phyloP scores from a whole-genome alignment of 1,139 yeast species.

The Petasospora rhodanensis region DNA sequence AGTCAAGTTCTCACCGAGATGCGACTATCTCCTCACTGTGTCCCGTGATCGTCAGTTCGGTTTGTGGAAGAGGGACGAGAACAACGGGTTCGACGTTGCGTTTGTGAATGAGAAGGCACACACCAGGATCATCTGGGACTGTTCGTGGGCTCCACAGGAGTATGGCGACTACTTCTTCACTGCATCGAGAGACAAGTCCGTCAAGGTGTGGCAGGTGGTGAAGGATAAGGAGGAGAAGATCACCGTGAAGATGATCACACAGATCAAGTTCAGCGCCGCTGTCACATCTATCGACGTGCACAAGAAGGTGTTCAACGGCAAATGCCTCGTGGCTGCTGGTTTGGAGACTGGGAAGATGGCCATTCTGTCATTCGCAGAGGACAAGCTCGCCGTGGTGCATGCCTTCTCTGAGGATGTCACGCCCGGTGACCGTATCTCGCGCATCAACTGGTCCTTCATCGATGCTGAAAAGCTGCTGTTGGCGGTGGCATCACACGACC shows the following conservation, averaged over 20 bases:
- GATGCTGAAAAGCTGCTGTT: constrained; percentile 31
- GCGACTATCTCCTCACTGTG: constrained; percentile 66
- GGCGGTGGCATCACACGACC: constrained; percentile 69
- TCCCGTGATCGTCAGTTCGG: constrained; percentile 89
- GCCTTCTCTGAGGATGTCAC: constrained; percentile 36
- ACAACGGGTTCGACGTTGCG: constrained; percentile 38
- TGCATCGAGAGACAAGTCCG: constrained; percentile 78
- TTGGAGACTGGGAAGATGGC: constrained; percentile 58
- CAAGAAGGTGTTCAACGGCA: constrained; percentile 26
- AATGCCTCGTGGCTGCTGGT: constrained; percentile 57
- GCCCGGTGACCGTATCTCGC: constrained; percentile 59
- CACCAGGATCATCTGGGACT: constrained; percentile 91
- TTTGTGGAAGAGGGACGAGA: constrained; percentile 58
- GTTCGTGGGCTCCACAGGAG: constrained; percentile 66
- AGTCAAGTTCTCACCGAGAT: constrained; percentile 70
- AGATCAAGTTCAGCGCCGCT: constrained; percentile 46
- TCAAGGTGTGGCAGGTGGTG: constrained; percentile 63
- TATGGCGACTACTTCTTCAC: constrained; percentile 56
- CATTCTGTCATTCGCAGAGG: constrained; percentile 28
- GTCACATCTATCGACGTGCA: constrained; percentile 71
- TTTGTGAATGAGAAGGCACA: constrained; percentile 70
- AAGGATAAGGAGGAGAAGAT: constrained; percentile 7
- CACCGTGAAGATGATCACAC: constrained; percentile 25
- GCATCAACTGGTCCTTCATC: constrained; percentile 46
- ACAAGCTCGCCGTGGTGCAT: constrained; percentile 28